These are phyloP conservation scores for Hypoxylon lenormandii DNA, from an alignment of 495 filamentous ascomycete species.

Conservation along the genomic window DNA sequence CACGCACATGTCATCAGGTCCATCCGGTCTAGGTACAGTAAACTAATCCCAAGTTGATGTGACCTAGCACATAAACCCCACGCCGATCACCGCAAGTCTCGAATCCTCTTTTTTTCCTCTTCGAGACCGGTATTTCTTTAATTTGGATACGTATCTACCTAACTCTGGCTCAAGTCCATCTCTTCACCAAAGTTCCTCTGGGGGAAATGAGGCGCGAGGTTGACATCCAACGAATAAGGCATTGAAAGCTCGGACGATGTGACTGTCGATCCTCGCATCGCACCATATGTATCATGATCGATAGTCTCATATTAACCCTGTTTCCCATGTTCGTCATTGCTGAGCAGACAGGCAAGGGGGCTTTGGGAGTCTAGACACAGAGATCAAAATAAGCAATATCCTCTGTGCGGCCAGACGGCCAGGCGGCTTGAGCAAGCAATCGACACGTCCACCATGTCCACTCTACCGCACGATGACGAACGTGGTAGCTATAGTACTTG, in stretches of 20 bases:
- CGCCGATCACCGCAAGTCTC: slow-evolving; percentile 43
- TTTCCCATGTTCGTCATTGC: slow-evolving; percentile 45
- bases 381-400: slow-evolving; percentile 2
- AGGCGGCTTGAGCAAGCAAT: not conserved
- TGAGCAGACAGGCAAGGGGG: slow-evolving; percentile 29
- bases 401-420: not conserved
- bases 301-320: slow-evolving; percentile 43
- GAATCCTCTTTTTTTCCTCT: slow-evolving; percentile 44
- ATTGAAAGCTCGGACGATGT: slow-evolving; percentile 49
- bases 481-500: too few species aligned
- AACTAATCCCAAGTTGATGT: slow-evolving; percentile 44
- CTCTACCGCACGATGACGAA: too few species aligned
- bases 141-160: slow-evolving; percentile 25
- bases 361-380: slow-evolving; percentile 27
- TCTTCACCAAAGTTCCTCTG: slow-evolving; percentile 38
- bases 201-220: slow-evolving; percentile 48
- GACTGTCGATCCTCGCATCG: slow-evolving; percentile 49
- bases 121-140: slow-evolving; percentile 28
- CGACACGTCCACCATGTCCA: not conserved
- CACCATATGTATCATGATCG: slow-evolving; percentile 47
- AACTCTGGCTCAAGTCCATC: not conserved
- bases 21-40: slow-evolving; percentile 22
- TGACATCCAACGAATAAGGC: slow-evolving; percentile 42
- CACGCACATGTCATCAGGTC: slow-evolving; percentile 41
- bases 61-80: slow-evolving; percentile 44